These are phyloP conservation scores for Cryphonectria parasitica DNA, from an alignment of 2,329 filamentous ascomycete genomes.

Conservation along the genomic window DNA sequence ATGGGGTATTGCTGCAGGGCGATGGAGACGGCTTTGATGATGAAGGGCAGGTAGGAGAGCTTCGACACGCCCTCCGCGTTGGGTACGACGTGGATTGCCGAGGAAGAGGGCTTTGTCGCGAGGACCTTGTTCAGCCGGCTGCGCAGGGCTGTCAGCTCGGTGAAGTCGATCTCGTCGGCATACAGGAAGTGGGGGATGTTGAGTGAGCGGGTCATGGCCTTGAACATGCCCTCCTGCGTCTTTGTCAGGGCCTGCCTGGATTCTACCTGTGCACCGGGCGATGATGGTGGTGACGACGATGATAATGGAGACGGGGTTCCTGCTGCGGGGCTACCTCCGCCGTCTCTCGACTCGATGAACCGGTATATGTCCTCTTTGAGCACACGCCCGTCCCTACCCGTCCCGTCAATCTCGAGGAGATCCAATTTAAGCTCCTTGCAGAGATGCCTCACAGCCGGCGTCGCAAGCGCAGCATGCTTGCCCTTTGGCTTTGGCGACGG, in stretches of 20 bases:
- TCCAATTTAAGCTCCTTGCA: conserved; percentile 78
- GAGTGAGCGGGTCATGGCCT: conserved; percentile 91
- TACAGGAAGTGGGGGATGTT: conserved; percentile 95
- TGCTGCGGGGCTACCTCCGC: conserved; percentile 28
- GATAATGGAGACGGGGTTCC: not conserved
- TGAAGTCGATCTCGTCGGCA: conserved; percentile 86
- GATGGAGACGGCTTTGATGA: conserved; percentile 92
- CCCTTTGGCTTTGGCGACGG: conserved; percentile 48
- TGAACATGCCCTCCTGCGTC: conserved; percentile 94
- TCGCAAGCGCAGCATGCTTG: conserved; percentile 77
- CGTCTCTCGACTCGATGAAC: conserved; percentile 62
- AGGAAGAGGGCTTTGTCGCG: conserved; percentile 35
- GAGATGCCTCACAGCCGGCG: conserved; percentile 88
- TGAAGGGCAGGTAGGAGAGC: conserved; percentile 89
- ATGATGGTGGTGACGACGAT: conserved; percentile 33
- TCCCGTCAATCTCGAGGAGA: conserved; percentile 79
- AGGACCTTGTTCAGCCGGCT: conserved; percentile 73
- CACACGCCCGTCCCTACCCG: conserved; percentile 88
- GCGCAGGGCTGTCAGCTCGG: conserved; percentile 72
- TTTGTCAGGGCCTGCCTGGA: conserved; percentile 71
- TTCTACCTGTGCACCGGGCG: conserved; percentile 64
- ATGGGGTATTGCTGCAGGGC: conserved; percentile 81
- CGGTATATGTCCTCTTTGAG: conserved; percentile 88
- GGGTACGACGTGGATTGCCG: conserved; percentile 40
- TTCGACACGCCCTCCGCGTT: conserved; percentile 49